Conservation (phyloP, 1,139 yeast species). For the Geotrichum citri-aurantii region DNA sequence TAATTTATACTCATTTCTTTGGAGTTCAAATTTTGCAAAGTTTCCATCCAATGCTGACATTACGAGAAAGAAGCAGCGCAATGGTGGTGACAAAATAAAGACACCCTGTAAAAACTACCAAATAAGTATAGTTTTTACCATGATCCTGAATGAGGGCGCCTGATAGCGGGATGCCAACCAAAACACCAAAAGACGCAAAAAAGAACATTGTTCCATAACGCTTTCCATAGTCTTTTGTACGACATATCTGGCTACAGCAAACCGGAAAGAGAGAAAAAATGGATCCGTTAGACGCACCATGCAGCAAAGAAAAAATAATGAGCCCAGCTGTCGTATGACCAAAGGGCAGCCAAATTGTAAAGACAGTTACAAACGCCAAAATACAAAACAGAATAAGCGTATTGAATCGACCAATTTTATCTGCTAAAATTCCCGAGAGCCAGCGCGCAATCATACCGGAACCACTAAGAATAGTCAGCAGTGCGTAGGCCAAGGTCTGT, state of each 20-base stretch:
- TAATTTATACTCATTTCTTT: too few species aligned
- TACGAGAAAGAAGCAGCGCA: slow-evolving; percentile 12
- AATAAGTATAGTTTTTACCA: slow-evolving; percentile 28
- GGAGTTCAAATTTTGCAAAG: slow-evolving; percentile 10
- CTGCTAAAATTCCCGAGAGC: slow-evolving; percentile 50
- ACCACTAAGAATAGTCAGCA: slow-evolving; percentile 49
- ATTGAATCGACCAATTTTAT: slow-evolving; percentile 55
- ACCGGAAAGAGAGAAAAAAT: slow-evolving; percentile 46
- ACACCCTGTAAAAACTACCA: slow-evolving; percentile 15
- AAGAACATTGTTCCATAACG: slow-evolving; percentile 46
- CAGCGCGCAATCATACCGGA: slow-evolving; percentile 56
- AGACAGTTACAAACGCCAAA: slow-evolving; percentile 28
- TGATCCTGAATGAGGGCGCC: slow-evolving; percentile 43
- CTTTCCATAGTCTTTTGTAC: slow-evolving; percentile 46
- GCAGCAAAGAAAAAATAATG: slow-evolving; percentile 44
- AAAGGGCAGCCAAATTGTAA: slow-evolving; percentile 51
- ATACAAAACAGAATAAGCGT: slow-evolving; percentile 36
- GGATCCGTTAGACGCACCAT: slow-evolving; percentile 50
- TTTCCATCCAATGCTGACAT: slow-evolving; percentile 13
- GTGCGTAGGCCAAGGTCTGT: slow-evolving; percentile 46
- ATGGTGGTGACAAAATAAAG: slow-evolving; percentile 10
- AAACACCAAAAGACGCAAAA: slow-evolving; percentile 42
- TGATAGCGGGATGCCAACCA: slow-evolving; percentile 47
- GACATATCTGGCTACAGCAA: slow-evolving; percentile 46
- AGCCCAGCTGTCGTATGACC: slow-evolving; percentile 38